These are phyloP conservation scores for Apiospora saccharicola DNA, from an alignment of 2,329 filamentous ascomycete genomes.

Conservation along the genomic window DNA sequence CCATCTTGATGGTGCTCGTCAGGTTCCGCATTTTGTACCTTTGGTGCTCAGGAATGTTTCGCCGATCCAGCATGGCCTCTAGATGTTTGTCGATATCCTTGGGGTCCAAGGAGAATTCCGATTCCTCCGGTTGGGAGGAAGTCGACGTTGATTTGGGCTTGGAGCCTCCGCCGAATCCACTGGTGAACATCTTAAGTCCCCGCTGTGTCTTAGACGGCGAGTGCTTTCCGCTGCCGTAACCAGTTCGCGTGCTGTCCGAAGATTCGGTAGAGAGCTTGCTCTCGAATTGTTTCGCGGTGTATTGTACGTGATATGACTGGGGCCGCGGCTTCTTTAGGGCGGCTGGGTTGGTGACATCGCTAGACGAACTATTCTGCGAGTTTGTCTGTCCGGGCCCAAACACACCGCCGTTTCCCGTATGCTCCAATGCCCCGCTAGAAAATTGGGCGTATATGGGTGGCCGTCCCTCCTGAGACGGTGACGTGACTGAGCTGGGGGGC, in stretches of 20 bases:
- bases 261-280: conserved; percentile 30
- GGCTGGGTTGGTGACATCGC: conserved; percentile 31
- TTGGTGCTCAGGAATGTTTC: conserved; percentile 94
- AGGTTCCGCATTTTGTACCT: conserved; percentile 93
- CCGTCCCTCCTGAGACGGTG: conserved; percentile 50
- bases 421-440: conserved; percentile 47
- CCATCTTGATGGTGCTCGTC: conserved; percentile 89
- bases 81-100: conserved; percentile 64
- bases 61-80: conserved; percentile 76
- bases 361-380: conserved; percentile 30
- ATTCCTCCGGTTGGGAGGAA: conserved; percentile 46
- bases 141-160: conserved; percentile 46
- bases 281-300: conserved; percentile 32
- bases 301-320: conserved; percentile 57
- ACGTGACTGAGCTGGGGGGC: conserved; percentile 58
- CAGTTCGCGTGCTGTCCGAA: conserved; percentile 31
- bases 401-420: conserved; percentile 31
- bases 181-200: conserved; percentile 50
- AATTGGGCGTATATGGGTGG: conserved; percentile 88
- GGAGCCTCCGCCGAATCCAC: conserved; percentile 46
- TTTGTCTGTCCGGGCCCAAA: conserved; percentile 8
- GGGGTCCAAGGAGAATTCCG: conserved; percentile 60
- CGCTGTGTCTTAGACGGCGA: conserved; percentile 48
- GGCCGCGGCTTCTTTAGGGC: conserved; percentile 52
- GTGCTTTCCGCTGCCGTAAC: conserved; percentile 34